Percentiles rank a stretch among this genome's conserved stretches.
phyloP scores from a whole-genome alignment of 2,329 filamentous ascomycete species.

The Neurospora sp. region DNA sequence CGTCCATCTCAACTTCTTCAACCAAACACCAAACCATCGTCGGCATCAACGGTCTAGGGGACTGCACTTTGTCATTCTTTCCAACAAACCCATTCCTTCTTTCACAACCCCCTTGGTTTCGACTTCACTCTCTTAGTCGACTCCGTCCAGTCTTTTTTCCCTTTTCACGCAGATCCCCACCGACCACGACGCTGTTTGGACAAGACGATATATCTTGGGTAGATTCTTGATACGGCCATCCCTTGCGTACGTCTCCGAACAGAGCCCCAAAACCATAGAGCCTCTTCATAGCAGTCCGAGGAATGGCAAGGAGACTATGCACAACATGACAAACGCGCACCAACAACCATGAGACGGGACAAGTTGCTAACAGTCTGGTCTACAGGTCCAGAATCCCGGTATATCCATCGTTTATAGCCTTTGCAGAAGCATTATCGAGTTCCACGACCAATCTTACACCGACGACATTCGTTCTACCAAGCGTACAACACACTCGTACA shows the following conservation, averaged over 20 bases:
- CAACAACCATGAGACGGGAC: neutral
- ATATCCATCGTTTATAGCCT: neutral
- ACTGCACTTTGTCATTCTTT: slow-evolving; percentile 28
- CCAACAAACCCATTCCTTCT: slow-evolving; percentile 20
- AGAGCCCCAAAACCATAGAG: neutral
- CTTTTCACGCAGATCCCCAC: slow-evolving; percentile 12
- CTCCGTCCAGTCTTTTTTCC: slow-evolving; percentile 35
- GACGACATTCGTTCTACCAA: neutral
- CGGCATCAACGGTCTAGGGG: slow-evolving; percentile 15
- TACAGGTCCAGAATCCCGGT: neutral
- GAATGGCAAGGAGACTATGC: neutral
- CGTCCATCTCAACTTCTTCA: slow-evolving; percentile 19
- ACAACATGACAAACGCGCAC: neutral
- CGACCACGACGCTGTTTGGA: slow-evolving; percentile 4
- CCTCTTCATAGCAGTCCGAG: neutral
- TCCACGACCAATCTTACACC: neutral
- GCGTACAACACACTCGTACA: neutral
- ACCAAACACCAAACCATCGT: slow-evolving; percentile 21
- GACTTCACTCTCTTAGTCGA: slow-evolving; percentile 39
- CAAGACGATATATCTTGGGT: slow-evolving; percentile 6
- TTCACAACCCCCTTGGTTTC: slow-evolving; percentile 24
- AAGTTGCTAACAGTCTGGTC: neutral
- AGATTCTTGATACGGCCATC: slow-evolving; percentile 8
- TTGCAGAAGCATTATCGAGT: neutral
- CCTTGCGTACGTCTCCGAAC: slow-evolving; percentile 11